Evolutionary conservation across 2,329 filamentous ascomycete genomes (phyloP).

Genomic region (Cytospora piceae): DNA sequence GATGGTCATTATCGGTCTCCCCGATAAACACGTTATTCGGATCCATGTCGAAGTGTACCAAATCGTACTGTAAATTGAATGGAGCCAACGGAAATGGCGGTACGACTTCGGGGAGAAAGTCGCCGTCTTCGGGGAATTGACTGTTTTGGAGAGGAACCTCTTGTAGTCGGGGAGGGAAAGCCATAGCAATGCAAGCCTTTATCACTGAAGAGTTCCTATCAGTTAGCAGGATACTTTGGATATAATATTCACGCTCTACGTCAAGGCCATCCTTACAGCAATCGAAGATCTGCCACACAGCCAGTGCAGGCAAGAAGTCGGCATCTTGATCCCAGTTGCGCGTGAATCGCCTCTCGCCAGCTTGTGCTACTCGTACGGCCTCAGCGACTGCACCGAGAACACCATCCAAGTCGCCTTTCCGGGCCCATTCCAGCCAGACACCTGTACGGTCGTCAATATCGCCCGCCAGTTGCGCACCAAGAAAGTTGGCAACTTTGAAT

Average conservation of each 20-base stretch:
- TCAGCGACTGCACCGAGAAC: too few relatives aligned
- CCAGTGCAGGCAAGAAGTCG: background rate
- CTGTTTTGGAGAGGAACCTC: background rate
- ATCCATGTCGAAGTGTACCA: constrained; percentile 15
- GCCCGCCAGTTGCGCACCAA: background rate
- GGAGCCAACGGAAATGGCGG: background rate
- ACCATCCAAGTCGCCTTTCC: background rate
- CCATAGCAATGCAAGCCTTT: background rate
- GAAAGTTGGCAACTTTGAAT: background rate
- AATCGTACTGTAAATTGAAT: background rate
- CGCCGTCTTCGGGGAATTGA: background rate
- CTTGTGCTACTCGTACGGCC: background rate
- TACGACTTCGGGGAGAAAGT: background rate
- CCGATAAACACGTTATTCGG: background rate
- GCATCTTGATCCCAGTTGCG: background rate
- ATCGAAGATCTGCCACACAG: constrained; percentile 15
- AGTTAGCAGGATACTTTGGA: background rate
- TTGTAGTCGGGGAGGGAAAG: constrained; percentile 5
- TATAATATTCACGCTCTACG: background rate
- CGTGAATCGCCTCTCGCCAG: background rate
- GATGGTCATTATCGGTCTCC: background rate
- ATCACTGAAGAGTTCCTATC: background rate
- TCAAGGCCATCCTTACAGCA: background rate
- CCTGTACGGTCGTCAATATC: background rate
- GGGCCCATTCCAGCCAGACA: background rate